Evolutionary conservation across 169 alveolate genomes (phyloP), one percentile per base, ranked within the genome.

Genomic region (Cryptosporidium tyzzeri): DNA sequence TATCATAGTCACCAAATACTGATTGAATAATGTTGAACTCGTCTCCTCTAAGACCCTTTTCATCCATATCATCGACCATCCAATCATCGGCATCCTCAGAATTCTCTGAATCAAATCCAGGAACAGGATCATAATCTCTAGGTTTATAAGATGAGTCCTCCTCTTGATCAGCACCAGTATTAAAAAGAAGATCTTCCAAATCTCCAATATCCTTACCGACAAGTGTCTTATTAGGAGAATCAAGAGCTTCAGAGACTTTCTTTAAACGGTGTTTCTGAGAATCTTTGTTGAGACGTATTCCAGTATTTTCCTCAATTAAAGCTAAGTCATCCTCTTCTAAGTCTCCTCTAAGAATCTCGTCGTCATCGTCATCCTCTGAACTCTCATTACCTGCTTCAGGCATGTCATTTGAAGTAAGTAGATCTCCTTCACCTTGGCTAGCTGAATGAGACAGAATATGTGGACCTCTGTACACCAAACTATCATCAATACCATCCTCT

Each of bases 1-100:
- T 80, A 31, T 80, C 80, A 14, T 80, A 80, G 50, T 80, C 89
- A 14, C 89, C 89, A 80, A 80, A 80, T 14, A 80, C 89, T 12
- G 89, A 80, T 21, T 80, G 89, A 44, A 80, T 80, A n/a, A 80
- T 59, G 21, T 67, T 80, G n/a, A 29, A 80, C 55, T 59, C 73
- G 37, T 80, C 89, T 16, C 75, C 89, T 26, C 67, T 35, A 16
- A 37, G 14, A 5, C 41, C 71, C 10, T 44, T 80, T 44, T 80
- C 89, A 33, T 80, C 68, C 39, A 39, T 23, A 31, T 73, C 86
- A 37, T 73, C 68, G 2, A 80, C 89, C 89, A 80, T 80, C 89
- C 89, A 80, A 41, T 45, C 62, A 65, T 80, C 89, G 0, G 50
- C 69, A 39, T 80, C 89, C n/a, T 73, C 71, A 37, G 48, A 51